Evolutionary conservation across 164 flowering plant genomes (phyloP).

Genomic region (Piper longum): DNA sequence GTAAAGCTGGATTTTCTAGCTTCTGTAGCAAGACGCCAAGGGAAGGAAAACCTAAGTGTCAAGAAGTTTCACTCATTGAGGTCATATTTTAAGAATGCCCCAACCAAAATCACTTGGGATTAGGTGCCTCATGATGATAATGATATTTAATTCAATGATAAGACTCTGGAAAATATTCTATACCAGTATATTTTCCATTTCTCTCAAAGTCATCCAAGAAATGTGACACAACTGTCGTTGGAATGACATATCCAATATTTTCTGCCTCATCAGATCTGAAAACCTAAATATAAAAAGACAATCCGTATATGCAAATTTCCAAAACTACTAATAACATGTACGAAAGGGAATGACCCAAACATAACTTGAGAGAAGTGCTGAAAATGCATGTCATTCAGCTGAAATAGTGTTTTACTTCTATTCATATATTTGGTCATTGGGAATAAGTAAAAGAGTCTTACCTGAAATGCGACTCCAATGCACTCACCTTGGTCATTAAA

Average conservation of each 20-base stretch:
- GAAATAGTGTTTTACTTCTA: background rate
- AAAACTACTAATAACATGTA: background rate
- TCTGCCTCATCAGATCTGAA: conserved; percentile 92
- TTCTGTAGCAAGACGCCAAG: conserved; percentile 93
- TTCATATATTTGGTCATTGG: background rate
- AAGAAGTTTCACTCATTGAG: background rate
- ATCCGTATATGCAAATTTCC: background rate
- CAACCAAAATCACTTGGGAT: too few relatives aligned
- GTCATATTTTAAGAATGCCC: too few relatives aligned
- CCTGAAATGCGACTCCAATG: conserved; percentile 99
- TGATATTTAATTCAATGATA: too few relatives aligned
- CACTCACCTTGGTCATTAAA: conserved; percentile 95
- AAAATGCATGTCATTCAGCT: too few relatives aligned
- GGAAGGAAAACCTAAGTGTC: conserved; percentile 71
- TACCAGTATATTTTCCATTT: conserved; percentile 93
- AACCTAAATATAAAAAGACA: conserved; percentile 46
- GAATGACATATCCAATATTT: conserved; percentile 97
- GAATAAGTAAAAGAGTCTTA: conserved; percentile 19
- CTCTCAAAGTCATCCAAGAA: conserved; percentile 80
- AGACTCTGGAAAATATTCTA: background rate
- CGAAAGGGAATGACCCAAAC: background rate
- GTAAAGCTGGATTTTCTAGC: conserved; percentile 95
- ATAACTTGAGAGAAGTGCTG: background rate
- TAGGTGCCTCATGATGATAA: too few relatives aligned
- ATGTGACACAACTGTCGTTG: conserved; percentile 93